Evolutionary conservation across 2,329 filamentous ascomycete genomes (phyloP).

Genomic region (Colletotrichum gloeosporioides): DNA sequence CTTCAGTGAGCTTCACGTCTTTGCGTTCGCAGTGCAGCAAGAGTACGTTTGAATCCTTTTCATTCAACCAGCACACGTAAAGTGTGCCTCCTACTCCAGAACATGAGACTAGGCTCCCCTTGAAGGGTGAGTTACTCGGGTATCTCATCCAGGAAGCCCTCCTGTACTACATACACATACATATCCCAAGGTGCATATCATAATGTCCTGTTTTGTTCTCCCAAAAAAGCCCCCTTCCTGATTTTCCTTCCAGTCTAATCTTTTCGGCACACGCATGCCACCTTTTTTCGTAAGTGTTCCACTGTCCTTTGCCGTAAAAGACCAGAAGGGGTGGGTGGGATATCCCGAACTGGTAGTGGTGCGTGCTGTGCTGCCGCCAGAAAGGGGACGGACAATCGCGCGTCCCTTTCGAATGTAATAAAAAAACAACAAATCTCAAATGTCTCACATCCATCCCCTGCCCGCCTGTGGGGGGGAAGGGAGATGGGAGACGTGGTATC

Average conservation of each 20-base stretch:
- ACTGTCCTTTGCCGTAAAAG: background rate
- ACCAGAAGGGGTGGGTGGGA: background rate
- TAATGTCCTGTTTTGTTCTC: background rate
- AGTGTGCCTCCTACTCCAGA: background rate
- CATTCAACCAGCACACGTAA: background rate
- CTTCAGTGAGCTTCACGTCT: background rate
- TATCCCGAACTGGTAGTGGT: background rate
- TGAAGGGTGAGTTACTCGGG: conserved; percentile 5
- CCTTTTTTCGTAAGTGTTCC: background rate
- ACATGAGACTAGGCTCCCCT: conserved; percentile 1
- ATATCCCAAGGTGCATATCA: background rate
- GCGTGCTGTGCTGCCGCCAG: conserved; percentile 6
- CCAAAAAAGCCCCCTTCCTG: background rate
- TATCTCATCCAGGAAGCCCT: conserved; percentile 17
- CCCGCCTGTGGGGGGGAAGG: background rate
- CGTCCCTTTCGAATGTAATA: background rate
- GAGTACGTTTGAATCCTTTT: background rate
- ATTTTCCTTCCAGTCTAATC: background rate
- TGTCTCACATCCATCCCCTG: background rate
- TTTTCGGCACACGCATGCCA: background rate
- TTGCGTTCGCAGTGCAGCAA: background rate
- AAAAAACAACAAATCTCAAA: conserved; percentile 1
- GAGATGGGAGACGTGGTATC: conserved; percentile 11
- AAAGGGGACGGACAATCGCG: background rate
- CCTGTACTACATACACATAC: conserved; percentile 10